These are phyloP conservation scores for Purshia tridentata DNA, from an alignment of 306 rosid species.

Conservation along the genomic window DNA sequence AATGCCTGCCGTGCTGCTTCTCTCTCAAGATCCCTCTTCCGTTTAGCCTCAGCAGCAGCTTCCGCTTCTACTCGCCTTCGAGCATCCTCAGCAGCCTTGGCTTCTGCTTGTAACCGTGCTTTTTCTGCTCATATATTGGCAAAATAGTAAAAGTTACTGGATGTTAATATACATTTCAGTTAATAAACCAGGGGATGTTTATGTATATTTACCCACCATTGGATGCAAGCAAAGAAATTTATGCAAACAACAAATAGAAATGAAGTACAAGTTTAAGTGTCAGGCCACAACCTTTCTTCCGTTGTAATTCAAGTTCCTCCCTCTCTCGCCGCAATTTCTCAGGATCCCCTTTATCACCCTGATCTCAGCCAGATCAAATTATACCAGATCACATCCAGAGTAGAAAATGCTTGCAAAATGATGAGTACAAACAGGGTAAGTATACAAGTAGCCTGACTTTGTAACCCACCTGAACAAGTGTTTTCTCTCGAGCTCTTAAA, in stretches of 20 bases:
- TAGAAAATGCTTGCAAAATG: conserved; percentile 14
- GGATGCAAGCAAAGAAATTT: not conserved
- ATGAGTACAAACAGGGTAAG: conserved; percentile 10
- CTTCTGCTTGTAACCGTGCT: conserved; percentile 82
- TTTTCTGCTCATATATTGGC: conserved; percentile 49
- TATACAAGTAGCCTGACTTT: conserved; percentile 21
- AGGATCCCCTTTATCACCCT: conserved; percentile 83
- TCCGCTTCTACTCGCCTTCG: conserved; percentile 63
- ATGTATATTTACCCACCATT: not conserved
- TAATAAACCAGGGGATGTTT: not conserved
- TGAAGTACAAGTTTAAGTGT: not conserved
- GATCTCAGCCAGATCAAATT: conserved; percentile 36
- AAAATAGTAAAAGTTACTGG: not conserved
- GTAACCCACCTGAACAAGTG: conserved; percentile 58
- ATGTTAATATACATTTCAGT: not conserved
- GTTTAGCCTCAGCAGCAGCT: conserved; percentile 76
- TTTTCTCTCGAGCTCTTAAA: conserved; percentile 78
- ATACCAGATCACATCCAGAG: conserved; percentile 20
- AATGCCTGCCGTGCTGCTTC: conserved; percentile 87
- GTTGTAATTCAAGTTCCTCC: conserved; percentile 71
- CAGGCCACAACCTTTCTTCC: conserved; percentile 51
- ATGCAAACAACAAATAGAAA: conserved; percentile 1
- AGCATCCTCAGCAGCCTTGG: conserved; percentile 84
- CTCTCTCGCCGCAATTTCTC: conserved; percentile 69
- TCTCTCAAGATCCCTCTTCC: conserved; percentile 80